Evolutionary conservation across 2,329 filamentous ascomycete species (phyloP), one percentile per base, ranked within the genome.

Genomic region (Tolypocladium endophyticum): DNA sequence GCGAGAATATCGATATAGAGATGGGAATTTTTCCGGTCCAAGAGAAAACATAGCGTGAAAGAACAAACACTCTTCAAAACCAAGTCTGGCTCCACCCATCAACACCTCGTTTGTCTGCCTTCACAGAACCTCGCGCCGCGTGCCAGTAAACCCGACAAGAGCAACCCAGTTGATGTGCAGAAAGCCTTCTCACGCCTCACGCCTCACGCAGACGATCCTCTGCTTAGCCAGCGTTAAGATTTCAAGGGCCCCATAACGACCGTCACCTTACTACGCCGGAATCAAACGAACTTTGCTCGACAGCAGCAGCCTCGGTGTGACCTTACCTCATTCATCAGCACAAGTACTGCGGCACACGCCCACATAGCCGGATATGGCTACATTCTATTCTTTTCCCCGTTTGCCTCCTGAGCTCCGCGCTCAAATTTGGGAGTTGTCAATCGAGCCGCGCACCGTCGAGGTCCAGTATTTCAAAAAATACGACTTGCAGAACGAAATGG

Each of bases 221-320:
- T 61, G 64, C 62, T 62, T 69, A 38, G 62, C 66, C 38, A 69
- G 33, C 39, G 61, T 64, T 58, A 59, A 59, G 1, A 45, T 59
- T 0, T 68, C 69, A 1, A 52, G 2, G 60, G 59, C 20, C 65
- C 61, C 9, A 43, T 60, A 38, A 68, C 61, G 3, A 67, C 41
- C 1, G 61, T 67, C 53, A 71, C 65, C 52, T 64, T 65, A 45
- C 61, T 69, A 53, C 62, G 62, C 41, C 64, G 62, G 36, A 59
- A 64, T 11, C 69, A 65, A 0, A 65, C 61, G 50, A 71, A 61
- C 50, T 60, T 60, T 55, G 25, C 58, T 62, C 30, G 58, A 33
- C 38, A 23, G 61, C 30, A 43, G 28, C 38, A 28, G 57, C 53
- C 36, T 59, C 50, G 60, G 55, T 4, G 61, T 14, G 36, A 60